Conservation (phyloP, 2,329 filamentous ascomycete genomes). For the Alternaria gaisen region DNA sequence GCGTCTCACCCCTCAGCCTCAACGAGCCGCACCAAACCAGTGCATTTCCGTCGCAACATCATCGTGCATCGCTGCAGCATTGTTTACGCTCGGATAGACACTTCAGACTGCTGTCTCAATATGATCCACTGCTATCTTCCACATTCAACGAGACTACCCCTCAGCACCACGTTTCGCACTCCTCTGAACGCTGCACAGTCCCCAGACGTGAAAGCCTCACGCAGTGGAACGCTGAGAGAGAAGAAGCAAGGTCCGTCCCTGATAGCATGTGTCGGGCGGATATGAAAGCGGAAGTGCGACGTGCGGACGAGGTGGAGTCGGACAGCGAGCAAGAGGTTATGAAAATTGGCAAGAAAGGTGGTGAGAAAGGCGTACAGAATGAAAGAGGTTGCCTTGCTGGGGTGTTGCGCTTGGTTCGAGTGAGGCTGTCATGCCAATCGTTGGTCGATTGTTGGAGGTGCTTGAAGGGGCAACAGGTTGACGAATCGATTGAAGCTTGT, state of each 20-base stretch:
- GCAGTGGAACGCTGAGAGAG: slow-evolving; percentile 38
- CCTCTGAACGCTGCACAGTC: slow-evolving; percentile 12
- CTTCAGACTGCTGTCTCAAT: not conserved
- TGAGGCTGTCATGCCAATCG: too few species aligned
- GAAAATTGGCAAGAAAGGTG: not conserved
- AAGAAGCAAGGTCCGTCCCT: slow-evolving; percentile 21
- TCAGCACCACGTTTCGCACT: not conserved
- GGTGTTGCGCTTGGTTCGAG: too few species aligned
- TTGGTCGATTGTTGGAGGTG: too few species aligned
- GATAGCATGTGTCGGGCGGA: slow-evolving; percentile 22
- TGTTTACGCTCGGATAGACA: not conserved
- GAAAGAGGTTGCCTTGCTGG: too few species aligned
- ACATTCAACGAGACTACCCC: not conserved
- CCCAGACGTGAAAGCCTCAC: slow-evolving; percentile 30
- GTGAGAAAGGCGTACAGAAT: not conserved
- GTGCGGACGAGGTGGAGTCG: slow-evolving; percentile 41
- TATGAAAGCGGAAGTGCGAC: slow-evolving; percentile 36
- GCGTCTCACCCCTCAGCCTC: not conserved
- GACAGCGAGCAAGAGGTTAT: slow-evolving; percentile 35
- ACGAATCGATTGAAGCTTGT: too few species aligned
- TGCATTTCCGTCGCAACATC: not conserved
- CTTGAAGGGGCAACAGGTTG: too few species aligned
- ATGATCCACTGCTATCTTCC: accelerated
- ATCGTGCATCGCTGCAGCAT: not conserved
- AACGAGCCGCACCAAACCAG: not conserved